These are phyloP conservation scores for Ustulina deusta DNA, from an alignment of 2,329 filamentous ascomycete species.

Conservation along the genomic window DNA sequence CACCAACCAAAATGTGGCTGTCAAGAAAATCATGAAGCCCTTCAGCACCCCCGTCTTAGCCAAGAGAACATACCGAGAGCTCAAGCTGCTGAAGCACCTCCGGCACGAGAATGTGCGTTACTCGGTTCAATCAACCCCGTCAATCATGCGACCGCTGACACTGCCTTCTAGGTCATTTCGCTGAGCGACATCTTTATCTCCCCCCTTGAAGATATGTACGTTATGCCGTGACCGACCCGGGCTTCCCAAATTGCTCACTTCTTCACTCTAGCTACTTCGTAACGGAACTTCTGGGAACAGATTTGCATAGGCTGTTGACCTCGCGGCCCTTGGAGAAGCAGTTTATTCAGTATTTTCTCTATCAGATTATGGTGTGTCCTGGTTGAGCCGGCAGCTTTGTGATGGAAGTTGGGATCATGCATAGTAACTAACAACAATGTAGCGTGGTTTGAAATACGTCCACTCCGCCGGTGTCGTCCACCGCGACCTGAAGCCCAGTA, in stretches of 20 bases:
- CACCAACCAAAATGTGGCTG: constrained; percentile 94
- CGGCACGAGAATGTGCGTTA: constrained; percentile 89
- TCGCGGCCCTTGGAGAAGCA: constrained; percentile 98
- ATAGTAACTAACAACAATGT: constrained; percentile 28
- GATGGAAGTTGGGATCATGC: neutral
- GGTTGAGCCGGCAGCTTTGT: neutral
- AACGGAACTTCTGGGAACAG: constrained; percentile 95
- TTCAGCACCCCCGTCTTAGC: constrained; percentile 99
- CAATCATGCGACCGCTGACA: constrained; percentile 36
- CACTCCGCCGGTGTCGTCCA: constrained; percentile 98
- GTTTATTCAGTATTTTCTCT: constrained; percentile 99
- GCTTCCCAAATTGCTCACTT: constrained; percentile 40
- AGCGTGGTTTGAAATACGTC: constrained; percentile 98
- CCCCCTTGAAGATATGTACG: constrained; percentile 96
- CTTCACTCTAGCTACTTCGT: constrained; percentile 83
- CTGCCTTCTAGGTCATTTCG: constrained; percentile 80
- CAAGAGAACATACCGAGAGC: constrained; percentile 96
- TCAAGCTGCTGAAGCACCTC: constrained; percentile 97
- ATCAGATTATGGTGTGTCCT: constrained; percentile 89
- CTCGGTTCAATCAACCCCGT: constrained; percentile 16
- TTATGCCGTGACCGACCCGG: constrained; percentile 33
- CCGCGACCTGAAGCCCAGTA: constrained; percentile 97
- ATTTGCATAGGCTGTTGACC: constrained; percentile 93
- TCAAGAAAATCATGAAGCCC: constrained; percentile 99
- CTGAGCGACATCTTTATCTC: constrained; percentile 99